Evolutionary conservation across 371 early-diverging fungal species (phyloP).

Genomic region (Capniomyces stellatus): DNA sequence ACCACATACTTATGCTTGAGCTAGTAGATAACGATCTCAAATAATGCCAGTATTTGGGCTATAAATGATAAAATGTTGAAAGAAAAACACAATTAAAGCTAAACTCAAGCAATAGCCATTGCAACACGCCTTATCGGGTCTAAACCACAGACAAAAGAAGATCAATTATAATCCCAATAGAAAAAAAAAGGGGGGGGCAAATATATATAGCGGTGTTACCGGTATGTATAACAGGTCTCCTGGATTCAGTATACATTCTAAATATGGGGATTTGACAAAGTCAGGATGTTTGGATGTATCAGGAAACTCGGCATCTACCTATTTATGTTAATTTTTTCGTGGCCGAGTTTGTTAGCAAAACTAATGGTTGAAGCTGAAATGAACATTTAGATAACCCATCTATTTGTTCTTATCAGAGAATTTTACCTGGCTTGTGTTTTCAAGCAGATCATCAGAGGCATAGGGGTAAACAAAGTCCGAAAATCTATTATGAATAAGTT

Average conservation of each 20-base stretch:
- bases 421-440: slow-evolving; percentile 58
- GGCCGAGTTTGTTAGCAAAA: too few relatives aligned
- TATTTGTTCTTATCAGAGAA: neutral
- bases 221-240: slow-evolving; percentile 85
- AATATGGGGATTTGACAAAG: slow-evolving; percentile 35
- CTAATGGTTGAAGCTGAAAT: too few relatives aligned
- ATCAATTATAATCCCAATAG: neutral
- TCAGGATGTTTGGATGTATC: slow-evolving; percentile 31
- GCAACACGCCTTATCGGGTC: too few relatives aligned
- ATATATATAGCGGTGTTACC: slow-evolving; percentile 27
- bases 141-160: slow-evolving; percentile 1
- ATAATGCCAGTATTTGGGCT: slow-evolving; percentile 83
- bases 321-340: too few relatives aligned
- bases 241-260: slow-evolving; percentile 49
- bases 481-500: slow-evolving; percentile 47
- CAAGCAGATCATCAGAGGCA: slow-evolving; percentile 27
- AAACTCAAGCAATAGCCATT: too few relatives aligned
- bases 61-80: too few relatives aligned
- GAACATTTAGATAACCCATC: neutral
- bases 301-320: slow-evolving; percentile 41
- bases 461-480: slow-evolving; percentile 38
- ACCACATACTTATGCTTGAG: slow-evolving; percentile 82
- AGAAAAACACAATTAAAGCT: too few relatives aligned
- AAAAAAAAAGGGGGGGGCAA: neutral
- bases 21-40: slow-evolving; percentile 57